phyloP scores from a whole-genome alignment of 2,329 filamentous ascomycete species.

The Huntiella moniliformis region DNA sequence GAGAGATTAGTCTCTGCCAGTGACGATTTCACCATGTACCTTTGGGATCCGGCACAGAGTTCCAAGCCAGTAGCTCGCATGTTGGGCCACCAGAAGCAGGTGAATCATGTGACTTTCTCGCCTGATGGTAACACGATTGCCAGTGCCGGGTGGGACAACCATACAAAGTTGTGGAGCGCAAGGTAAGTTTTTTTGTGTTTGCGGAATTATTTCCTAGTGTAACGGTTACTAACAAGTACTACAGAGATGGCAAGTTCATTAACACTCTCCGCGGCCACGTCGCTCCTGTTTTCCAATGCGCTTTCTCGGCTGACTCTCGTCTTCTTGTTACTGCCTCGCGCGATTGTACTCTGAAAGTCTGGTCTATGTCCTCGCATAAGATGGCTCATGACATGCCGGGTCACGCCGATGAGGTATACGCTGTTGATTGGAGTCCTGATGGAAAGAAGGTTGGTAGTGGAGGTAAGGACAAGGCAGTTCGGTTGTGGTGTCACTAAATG shows the following conservation, averaged over 20 bases:
- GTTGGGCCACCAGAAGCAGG: constrained; percentile 88
- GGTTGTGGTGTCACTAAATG: constrained; percentile 43
- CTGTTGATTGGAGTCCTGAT: constrained; percentile 87
- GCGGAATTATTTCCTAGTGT: background rate
- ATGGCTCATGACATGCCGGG: constrained; percentile 65
- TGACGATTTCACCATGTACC: constrained; percentile 90
- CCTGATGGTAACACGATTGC: constrained; percentile 78
- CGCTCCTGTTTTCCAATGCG: constrained; percentile 78
- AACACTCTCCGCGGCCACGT: constrained; percentile 76
- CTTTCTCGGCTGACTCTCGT: constrained; percentile 84
- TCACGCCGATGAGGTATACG: constrained; percentile 84
- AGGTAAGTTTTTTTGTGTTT: constrained; percentile 26
- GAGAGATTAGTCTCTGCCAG: constrained; percentile 80
- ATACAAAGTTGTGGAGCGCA: constrained; percentile 80
- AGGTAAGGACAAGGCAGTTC: constrained; percentile 71
- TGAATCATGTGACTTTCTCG: constrained; percentile 89
- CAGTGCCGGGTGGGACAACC: constrained; percentile 81
- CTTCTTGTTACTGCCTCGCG: constrained; percentile 74
- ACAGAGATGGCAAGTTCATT: constrained; percentile 55
- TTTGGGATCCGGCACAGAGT: constrained; percentile 68
- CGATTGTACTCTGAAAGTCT: constrained; percentile 86
- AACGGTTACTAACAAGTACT: constrained; percentile 7
- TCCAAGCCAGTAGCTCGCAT: constrained; percentile 76
- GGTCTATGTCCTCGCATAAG: constrained; percentile 76
- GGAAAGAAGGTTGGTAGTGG: constrained; percentile 78